Conservation (phyloP, 805 yeast genomes). For the Myxozyma lipomycoides region DNA sequence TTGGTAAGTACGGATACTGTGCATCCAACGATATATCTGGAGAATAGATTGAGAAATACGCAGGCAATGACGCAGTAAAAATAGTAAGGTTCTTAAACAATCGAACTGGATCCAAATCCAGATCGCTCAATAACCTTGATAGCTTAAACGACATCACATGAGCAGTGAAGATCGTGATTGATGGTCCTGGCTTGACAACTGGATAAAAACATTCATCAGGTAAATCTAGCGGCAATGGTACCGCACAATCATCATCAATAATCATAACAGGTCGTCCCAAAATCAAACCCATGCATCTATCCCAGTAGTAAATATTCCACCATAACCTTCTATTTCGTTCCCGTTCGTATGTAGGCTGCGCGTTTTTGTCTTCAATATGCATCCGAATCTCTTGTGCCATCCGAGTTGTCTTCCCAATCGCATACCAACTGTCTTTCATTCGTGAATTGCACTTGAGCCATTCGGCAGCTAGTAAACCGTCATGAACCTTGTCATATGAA, state of each 20-base stretch:
- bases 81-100: constrained; percentile 17
- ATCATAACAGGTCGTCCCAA: constrained; percentile 27
- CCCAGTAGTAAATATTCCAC: constrained; percentile 29
- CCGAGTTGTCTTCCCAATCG: constrained; percentile 22
- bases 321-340: constrained; percentile 25
- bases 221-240: constrained; percentile 25
- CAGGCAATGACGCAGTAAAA: constrained; percentile 22
- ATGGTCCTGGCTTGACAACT: constrained; percentile 1
- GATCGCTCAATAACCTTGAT: constrained; percentile 9
- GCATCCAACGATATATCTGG: constrained; percentile 24
- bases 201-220: constrained; percentile 24
- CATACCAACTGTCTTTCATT: constrained; percentile 26
- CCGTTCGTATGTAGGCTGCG: constrained; percentile 23
- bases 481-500: constrained; percentile 20
- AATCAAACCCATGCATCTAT: constrained; percentile 20
- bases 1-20: constrained; percentile 11
- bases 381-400: constrained; percentile 27
- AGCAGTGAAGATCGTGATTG: constrained; percentile 18
- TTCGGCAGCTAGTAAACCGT: constrained; percentile 15
- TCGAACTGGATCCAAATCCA: constrained; percentile 20
- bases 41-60: constrained; percentile 18
- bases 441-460: constrained; percentile 26
- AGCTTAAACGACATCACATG: constrained; percentile 15
- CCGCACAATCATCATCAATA: constrained; percentile 16
- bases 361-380: constrained; percentile 22